Percentiles rank a stretch among this genome's conserved stretches.
Evolutionary conservation across 2,329 filamentous ascomycete species (phyloP).

Genomic region (Drechslera avenae): DNA sequence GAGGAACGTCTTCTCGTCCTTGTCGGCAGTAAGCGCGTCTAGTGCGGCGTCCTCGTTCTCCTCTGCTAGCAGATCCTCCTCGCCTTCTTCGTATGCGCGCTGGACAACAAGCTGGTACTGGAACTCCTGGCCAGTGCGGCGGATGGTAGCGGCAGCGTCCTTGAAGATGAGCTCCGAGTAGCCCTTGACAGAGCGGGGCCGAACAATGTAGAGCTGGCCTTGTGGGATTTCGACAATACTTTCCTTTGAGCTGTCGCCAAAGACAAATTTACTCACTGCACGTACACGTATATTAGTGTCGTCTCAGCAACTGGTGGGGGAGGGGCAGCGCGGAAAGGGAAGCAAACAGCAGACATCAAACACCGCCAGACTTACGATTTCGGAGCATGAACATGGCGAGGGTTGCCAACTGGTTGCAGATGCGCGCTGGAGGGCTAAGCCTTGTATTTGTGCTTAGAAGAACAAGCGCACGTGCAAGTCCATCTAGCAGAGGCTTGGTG

Average conservation of each 20-base stretch:
- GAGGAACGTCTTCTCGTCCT: slow-evolving; percentile 96
- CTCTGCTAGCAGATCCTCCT: slow-evolving; percentile 87
- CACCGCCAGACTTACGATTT: slow-evolving; percentile 42
- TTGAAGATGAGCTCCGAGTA: slow-evolving; percentile 99
- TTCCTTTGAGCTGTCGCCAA: slow-evolving; percentile 86
- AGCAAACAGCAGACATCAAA: slow-evolving; percentile 4
- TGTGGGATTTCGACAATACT: slow-evolving; percentile 92
- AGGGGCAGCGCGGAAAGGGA: slow-evolving; percentile 29
- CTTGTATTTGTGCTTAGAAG: slow-evolving; percentile 26
- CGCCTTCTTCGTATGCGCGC: slow-evolving; percentile 95
- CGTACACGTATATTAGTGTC: slow-evolving; percentile 27
- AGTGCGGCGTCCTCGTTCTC: slow-evolving; percentile 82
- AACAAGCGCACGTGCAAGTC: slow-evolving; percentile 18
- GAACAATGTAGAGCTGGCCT: slow-evolving; percentile 95
- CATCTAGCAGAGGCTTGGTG: slow-evolving; percentile 18
- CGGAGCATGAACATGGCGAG: slow-evolving; percentile 50
- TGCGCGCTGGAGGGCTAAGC: slow-evolving; percentile 16
- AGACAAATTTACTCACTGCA: slow-evolving; percentile 88
- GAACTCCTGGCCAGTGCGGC: slow-evolving; percentile 90
- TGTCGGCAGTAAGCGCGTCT: slow-evolving; percentile 76
- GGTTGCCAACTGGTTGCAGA: slow-evolving; percentile 8
- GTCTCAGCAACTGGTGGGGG: slow-evolving; percentile 32
- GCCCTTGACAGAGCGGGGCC: slow-evolving; percentile 91
- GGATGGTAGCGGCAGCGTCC: slow-evolving; percentile 89
- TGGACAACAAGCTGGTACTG: slow-evolving; percentile 98